These are phyloP conservation scores for Brassica cretica DNA, from an alignment of 345 rosid species.

Conservation along the genomic window DNA sequence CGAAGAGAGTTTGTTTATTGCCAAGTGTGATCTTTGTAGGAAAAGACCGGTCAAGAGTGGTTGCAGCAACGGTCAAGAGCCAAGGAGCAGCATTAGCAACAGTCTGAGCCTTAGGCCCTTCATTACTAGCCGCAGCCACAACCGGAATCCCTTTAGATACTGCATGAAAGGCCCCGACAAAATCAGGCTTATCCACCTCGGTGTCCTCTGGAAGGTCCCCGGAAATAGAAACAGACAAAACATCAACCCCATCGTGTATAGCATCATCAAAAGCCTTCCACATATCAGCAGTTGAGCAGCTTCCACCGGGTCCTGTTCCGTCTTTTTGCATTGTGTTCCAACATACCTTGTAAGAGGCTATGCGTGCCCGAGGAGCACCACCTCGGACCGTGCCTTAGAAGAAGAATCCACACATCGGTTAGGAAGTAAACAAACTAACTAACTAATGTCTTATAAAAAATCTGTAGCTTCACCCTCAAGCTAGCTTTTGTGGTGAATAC, in stretches of 20 bases:
- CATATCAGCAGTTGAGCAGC: constrained; percentile 44
- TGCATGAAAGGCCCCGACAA: constrained; percentile 47
- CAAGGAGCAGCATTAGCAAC: constrained; percentile 51
- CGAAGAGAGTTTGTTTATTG: constrained; percentile 32
- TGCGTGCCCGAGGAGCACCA: not conserved
- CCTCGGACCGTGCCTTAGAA: not conserved
- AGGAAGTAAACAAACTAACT: not conserved
- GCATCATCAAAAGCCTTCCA: constrained; percentile 55
- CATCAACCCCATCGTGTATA: constrained; percentile 55
- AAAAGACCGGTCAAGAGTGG: constrained; percentile 51
- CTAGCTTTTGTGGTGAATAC: not conserved
- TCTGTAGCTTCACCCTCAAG: not conserved
- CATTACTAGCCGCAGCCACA: constrained; percentile 35
- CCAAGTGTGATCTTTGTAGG: constrained; percentile 41
- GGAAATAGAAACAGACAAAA: constrained; percentile 49
- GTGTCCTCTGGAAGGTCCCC: constrained; percentile 35
- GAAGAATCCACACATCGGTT: not conserved
- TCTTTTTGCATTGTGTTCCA: not conserved
- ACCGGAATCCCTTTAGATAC: constrained; percentile 45
- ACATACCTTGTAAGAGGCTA: constrained; percentile 1
- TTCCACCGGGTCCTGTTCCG: not conserved
- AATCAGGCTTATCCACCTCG: constrained; percentile 30
- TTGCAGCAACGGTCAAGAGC: constrained; percentile 51
- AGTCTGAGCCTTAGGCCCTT: constrained; percentile 42
- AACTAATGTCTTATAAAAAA: not conserved